These are phyloP conservation scores for Striga hermonthica DNA, from an alignment of 305 asterid genomes.

Conservation along the genomic window DNA sequence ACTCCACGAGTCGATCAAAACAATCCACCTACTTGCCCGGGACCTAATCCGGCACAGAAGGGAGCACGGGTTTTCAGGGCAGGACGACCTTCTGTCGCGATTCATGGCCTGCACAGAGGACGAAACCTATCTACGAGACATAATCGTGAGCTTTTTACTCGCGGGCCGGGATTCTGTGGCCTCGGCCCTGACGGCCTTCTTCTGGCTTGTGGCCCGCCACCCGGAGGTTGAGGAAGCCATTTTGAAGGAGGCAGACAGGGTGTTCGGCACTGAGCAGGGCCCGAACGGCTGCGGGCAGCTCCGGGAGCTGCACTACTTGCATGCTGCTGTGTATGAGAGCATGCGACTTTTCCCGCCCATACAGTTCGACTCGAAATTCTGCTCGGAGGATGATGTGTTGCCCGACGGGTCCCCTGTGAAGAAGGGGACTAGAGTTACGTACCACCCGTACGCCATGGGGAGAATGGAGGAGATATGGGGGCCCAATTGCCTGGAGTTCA, in stretches of 20 bases:
- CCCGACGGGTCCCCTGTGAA: slow-evolving; percentile 58
- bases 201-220: slow-evolving; percentile 54
- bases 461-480: slow-evolving; percentile 86
- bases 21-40: slow-evolving; percentile 45
- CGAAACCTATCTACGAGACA: slow-evolving; percentile 54
- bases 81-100: slow-evolving; percentile 60
- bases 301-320: slow-evolving; percentile 51
- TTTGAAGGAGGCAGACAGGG: slow-evolving; percentile 45
- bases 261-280: slow-evolving; percentile 29
- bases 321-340: slow-evolving; percentile 64
- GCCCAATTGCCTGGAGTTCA: slow-evolving; percentile 56
- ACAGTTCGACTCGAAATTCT: slow-evolving; percentile 70
- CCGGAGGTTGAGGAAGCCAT: slow-evolving; percentile 49
- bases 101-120: slow-evolving; percentile 53
- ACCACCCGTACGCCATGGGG: slow-evolving; percentile 87
- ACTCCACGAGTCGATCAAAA: slow-evolving; percentile 42
- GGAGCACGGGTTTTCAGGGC: slow-evolving; percentile 41
- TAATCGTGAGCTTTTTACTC: slow-evolving; percentile 58
- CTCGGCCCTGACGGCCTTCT: slow-evolving; percentile 64
- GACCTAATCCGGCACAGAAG: slow-evolving; percentile 46
- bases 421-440: slow-evolving; percentile 68
- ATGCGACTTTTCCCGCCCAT: slow-evolving; percentile 78
- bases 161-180: slow-evolving; percentile 82
- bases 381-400: slow-evolving; percentile 47
- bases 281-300: slow-evolving; percentile 37